Conservation (phyloP, 257 asterid genomes). For the Knoxia roxburghii region DNA sequence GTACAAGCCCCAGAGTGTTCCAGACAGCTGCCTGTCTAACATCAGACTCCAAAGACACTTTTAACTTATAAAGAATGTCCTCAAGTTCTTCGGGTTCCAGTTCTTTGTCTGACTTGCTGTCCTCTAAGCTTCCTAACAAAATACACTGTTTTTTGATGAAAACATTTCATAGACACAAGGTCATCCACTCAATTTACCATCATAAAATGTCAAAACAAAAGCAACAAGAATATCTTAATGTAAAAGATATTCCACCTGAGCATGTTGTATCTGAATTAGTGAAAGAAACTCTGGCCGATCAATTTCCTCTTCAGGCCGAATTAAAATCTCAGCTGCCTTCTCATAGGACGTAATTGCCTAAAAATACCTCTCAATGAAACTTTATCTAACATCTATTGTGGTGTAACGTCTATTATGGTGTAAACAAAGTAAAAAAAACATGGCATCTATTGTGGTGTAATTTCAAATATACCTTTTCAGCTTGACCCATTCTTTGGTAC, state of each 20-base stretch:
- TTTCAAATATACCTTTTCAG: conserved; percentile 71
- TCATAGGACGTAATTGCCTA: conserved; percentile 85
- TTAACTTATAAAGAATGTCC: conserved; percentile 65
- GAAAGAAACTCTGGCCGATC: conserved; percentile 97
- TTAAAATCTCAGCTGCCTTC: conserved; percentile 88
- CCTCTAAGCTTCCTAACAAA: conserved; percentile 73
- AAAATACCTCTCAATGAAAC: conserved; percentile 17
- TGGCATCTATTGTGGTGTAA: no score
- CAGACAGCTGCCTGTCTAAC: conserved; percentile 84
- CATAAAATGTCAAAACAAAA: conserved; percentile 11
- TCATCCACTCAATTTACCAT: not conserved
- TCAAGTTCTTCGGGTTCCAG: conserved; percentile 79
- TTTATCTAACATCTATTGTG: conserved; percentile 3
- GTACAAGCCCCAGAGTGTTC: conserved; percentile 80
- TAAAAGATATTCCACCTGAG: conserved; percentile 50
- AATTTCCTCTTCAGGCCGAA: conserved; percentile 89
- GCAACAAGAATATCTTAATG: not conserved
- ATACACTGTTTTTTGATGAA: conserved; percentile 53
- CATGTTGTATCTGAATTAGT: conserved; percentile 87
- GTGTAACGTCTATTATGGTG: not conserved
- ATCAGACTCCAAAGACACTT: conserved; percentile 68
- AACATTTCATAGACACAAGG: not conserved
- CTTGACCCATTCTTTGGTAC: conserved; percentile 98
- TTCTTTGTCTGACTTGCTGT: conserved; percentile 58
- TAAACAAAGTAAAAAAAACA: conserved; percentile 10